Percentiles rank a stretch among this genome's conserved stretches.
phyloP scores from a whole-genome alignment of 805 yeast genomes.

The Teunomyces cretensis region DNA sequence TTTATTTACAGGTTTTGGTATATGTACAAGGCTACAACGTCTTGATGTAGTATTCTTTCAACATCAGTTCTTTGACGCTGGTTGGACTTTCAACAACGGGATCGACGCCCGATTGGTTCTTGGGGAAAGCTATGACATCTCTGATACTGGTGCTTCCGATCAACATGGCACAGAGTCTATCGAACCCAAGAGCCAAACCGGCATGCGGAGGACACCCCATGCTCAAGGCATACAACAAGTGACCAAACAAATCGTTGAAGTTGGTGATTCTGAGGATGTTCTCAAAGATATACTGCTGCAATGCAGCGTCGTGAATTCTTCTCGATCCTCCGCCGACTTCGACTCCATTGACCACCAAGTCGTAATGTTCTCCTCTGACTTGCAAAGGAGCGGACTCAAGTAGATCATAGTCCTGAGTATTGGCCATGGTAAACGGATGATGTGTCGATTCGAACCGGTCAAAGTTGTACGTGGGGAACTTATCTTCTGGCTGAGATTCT shows the following conservation, averaged over 20 bases:
- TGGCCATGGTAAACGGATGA: slow-evolving; percentile 96
- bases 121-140: slow-evolving; percentile 96
- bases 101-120: slow-evolving; percentile 84
- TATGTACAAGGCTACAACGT: background rate
- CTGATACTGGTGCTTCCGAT: slow-evolving; percentile 75
- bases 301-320: slow-evolving; percentile 82
- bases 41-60: slow-evolving; percentile 54
- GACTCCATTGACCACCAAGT: slow-evolving; percentile 88
- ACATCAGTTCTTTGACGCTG: slow-evolving; percentile 47
- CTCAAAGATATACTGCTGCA: slow-evolving; percentile 74
- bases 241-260: slow-evolving; percentile 74
- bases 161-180: slow-evolving; percentile 88
- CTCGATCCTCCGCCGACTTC: slow-evolving; percentile 98
- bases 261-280: slow-evolving; percentile 59
- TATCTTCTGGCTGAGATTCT: slow-evolving; percentile 16
- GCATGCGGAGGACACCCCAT: slow-evolving; percentile 99
- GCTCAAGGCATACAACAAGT: slow-evolving; percentile 73
- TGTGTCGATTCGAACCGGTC: slow-evolving; percentile 68
- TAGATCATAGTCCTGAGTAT: slow-evolving; percentile 61
- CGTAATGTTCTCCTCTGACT: slow-evolving; percentile 90
- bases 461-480: slow-evolving; percentile 63
- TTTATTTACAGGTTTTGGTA: background rate
- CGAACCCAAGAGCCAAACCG: slow-evolving; percentile 94
- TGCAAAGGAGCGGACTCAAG: slow-evolving; percentile 55
- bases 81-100: slow-evolving; percentile 88